phyloP scores from a whole-genome alignment of 495 filamentous ascomycete genomes.

The Penicillium coprophilum region DNA sequence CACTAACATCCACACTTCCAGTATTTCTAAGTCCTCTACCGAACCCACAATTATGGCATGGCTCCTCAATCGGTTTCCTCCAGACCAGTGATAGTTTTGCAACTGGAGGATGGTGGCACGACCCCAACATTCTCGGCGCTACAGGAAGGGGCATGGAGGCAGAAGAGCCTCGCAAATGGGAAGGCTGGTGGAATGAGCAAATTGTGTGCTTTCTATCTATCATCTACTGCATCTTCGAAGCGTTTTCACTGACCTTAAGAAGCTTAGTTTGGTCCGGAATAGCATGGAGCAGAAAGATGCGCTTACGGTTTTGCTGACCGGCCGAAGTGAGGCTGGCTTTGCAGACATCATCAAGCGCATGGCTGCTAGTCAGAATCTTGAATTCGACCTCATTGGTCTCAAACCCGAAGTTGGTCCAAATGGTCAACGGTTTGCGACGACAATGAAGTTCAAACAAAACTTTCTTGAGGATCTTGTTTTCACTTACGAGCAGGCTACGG shows the following conservation, averaged over 20 bases:
- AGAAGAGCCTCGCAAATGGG: conserved; percentile 83
- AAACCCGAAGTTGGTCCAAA: conserved; percentile 83
- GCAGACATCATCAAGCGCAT: conserved; percentile 81
- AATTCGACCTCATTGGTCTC: conserved; percentile 86
- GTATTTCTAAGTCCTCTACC: conserved; percentile 90
- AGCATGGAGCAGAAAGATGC: conserved; percentile 87
- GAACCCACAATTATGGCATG: conserved; percentile 85
- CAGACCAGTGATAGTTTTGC: conserved; percentile 72
- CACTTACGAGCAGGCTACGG: conserved; percentile 79
- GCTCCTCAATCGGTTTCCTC: conserved; percentile 69
- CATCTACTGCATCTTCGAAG: not conserved
- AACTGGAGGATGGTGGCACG: conserved; percentile 98
- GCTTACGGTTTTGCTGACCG: conserved; percentile 83
- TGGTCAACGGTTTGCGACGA: conserved; percentile 70
- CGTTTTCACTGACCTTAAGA: conserved; percentile 28
- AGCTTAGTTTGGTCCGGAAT: conserved; percentile 75
- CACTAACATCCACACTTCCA: conserved; percentile 34
- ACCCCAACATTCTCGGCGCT: conserved; percentile 76
- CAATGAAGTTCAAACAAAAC: conserved; percentile 83
- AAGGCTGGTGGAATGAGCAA: conserved; percentile 96
- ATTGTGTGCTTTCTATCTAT: conserved; percentile 51
- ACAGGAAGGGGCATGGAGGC: conserved; percentile 81
- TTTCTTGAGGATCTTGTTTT: conserved; percentile 76
- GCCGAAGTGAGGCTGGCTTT: conserved; percentile 76
- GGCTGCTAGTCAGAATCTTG: conserved; percentile 68